Base-by-base conservation (phyloP, 805 yeast species). In the Candida caryicola region DNA sequence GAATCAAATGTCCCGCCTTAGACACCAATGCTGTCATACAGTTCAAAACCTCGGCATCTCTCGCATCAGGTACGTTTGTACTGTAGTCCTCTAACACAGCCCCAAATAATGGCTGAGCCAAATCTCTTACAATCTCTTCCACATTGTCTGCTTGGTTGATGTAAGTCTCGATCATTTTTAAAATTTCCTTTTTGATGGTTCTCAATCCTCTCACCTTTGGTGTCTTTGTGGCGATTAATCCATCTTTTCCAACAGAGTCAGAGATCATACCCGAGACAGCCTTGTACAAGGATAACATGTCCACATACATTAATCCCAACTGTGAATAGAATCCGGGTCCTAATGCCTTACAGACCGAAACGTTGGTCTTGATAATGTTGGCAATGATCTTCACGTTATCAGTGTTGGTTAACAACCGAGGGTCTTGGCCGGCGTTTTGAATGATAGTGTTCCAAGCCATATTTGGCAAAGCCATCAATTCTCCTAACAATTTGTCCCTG, bases 21-120 rank as follows among this genome's bases (percentile, higher is more conserved):
- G 79, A 71, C 18, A 93, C 95, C 40, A 93, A 77, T 1, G 96
- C 87, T 6, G 95, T 81, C 79, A 93, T 82, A 74, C 98, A 90
- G 64, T 85, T 87, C 61, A 93, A 74, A 4, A 93, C 99, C 66
- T 93, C 99, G 5, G 96, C 96, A 66, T 93, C 99, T 59, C 98
- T 82, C 7, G 97, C 96, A 67, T 89, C 95, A 3, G 98, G 95
- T 23, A 89, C 95, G 55, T 86, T 86, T 13, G 79, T 69, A 54
- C 78, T 79, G 66, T 93, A 93, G 61, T 93, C 99, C 44, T 85
- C 95, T 46, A 93, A 74, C 12, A 88, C 90, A 0, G 97, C 87
- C 31, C 74, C 74, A 45, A 93, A 77, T 55, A 93, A 69, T 21
- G 95, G 95, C 46, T 85, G 86, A 3, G 89, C 81, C 48, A 93